Evolutionary conservation across 257 asterid genomes (phyloP).

Genomic region (Jacaranda copaia): DNA sequence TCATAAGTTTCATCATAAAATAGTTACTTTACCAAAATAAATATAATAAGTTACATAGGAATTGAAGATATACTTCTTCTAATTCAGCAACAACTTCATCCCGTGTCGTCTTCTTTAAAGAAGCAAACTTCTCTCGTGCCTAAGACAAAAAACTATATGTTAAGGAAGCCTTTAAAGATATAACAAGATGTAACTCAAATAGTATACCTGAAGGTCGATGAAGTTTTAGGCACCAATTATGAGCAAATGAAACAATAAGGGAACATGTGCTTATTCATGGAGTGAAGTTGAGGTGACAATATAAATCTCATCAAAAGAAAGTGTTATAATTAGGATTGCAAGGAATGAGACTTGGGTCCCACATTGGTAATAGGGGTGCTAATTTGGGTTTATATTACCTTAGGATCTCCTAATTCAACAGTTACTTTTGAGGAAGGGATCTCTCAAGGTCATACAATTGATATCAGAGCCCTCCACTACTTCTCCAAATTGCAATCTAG

Average conservation of each 20-base stretch:
- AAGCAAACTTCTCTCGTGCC: conserved; percentile 90
- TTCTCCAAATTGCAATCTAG: not conserved
- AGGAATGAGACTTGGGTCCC: conserved; percentile 7
- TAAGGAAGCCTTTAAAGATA: conserved; percentile 28
- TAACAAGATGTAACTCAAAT: not conserved
- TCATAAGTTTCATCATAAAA: conserved; percentile 18
- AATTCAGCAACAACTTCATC: conserved; percentile 88
- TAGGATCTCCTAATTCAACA: conserved; percentile 14
- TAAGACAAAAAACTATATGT: conserved; percentile 45
- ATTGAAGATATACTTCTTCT: conserved; percentile 71
- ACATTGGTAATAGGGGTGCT: not conserved
- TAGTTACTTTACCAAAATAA: conserved; percentile 12
- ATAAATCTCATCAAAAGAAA: conserved; percentile 4
- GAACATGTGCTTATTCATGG: conserved; percentile 2
- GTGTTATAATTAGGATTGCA: not conserved
- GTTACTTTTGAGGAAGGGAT: not conserved
- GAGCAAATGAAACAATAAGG: conserved; percentile 14
- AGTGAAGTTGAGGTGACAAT: not conserved
- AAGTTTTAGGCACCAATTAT: conserved; percentile 18
- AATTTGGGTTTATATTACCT: not conserved
- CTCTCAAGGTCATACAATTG: conserved; percentile 16
- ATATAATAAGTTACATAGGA: conserved; percentile 3
- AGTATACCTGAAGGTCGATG: conserved; percentile 21
- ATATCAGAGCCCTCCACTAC: not conserved
- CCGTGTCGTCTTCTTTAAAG: conserved; percentile 84